Evolutionary conservation across 441 rosid genomes (phyloP), one percentile per base, ranked within the genome.

Genomic region (Brassica hybrid): DNA sequence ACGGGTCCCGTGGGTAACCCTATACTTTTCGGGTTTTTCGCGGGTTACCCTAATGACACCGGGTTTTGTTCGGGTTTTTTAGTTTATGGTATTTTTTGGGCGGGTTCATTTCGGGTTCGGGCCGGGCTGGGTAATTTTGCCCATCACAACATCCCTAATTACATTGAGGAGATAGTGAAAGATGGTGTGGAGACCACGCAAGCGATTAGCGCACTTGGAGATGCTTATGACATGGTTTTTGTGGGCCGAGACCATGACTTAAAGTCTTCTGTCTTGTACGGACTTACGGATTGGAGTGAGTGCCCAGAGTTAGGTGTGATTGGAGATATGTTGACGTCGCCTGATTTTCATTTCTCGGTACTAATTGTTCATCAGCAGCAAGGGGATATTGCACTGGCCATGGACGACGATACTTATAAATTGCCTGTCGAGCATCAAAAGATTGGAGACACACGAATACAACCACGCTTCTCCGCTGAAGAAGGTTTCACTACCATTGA

Each of bases 201-300:
- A 14, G 84, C 63, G 32, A 74, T 88, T 7, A 72, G 72, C 48
- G 75, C 78, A 17, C 70, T 82, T 7, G 84, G 63, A 7, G 71
- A 63, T 0, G 18, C 64, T 4, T 90, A 79, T 63, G 88, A 90
- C 77, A 61, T 87, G 76, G 82, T 86, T 7, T 38, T 90, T 52
- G 87, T 88, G 0, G 95, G 93, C 13, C 82, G 86, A 36, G 64
- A 80, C 48, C 91, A 87, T 6, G 80, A 80, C 64, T 77, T 57
- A 27, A 76, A 79, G 4, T 84, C 88, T 7, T 68, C 85, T 1
- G 80, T 90, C 9, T 62, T 87, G 61, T 30, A n/a, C 6, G 93
- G 89, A 23, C 85, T 88, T 2, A 85, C 83, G 30, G 85, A 80
- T 13, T 90, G 91, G 91, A 88, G 85, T 43, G 91, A 88, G 74